phyloP scores from a whole-genome alignment of 1,139 yeast species.

The Yamadazyma trypodendri region DNA sequence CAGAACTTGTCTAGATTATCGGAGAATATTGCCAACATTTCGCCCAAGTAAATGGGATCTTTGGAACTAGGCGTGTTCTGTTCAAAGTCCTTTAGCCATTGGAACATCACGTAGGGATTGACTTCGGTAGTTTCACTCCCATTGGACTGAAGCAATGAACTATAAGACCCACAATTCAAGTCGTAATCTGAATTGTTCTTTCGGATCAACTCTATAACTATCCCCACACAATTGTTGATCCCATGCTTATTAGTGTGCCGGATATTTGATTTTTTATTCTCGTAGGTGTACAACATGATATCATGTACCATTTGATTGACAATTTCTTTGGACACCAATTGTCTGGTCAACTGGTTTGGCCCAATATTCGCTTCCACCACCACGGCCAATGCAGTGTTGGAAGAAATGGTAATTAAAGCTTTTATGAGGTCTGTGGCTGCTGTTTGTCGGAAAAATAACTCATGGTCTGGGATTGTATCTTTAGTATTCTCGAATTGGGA shows the following conservation, averaged over 20 bases:
- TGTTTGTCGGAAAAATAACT: constrained; percentile 67
- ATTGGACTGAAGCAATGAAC: constrained; percentile 28
- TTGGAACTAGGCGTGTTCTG: constrained; percentile 49
- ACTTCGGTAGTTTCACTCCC: constrained; percentile 40
- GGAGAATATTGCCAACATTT: constrained; percentile 41
- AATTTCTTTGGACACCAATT: constrained; percentile 40
- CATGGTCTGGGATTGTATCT: constrained; percentile 28
- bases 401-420: constrained; percentile 90
- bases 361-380: constrained; percentile 50
- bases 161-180: constrained; percentile 43
- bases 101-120: constrained; percentile 44
- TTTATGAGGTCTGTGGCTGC: constrained; percentile 95
- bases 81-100: constrained; percentile 49
- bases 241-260: constrained; percentile 43
- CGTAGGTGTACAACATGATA: constrained; percentile 33
- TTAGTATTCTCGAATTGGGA: constrained; percentile 24
- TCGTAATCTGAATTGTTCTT: constrained; percentile 51
- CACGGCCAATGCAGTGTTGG: constrained; percentile 53
- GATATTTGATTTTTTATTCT: constrained; percentile 15
- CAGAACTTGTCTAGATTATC: constrained; percentile 34
- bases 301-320: constrained; percentile 39
- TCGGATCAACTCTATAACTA: constrained; percentile 46
- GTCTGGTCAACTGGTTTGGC: constrained; percentile 46
- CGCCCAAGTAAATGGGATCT: constrained; percentile 48
- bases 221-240: constrained; percentile 47